Percentiles rank a stretch among this genome's conserved stretches.
Conservation (phyloP, 208 protist genomes). For the Plasmodiophora brassicae region DNA sequence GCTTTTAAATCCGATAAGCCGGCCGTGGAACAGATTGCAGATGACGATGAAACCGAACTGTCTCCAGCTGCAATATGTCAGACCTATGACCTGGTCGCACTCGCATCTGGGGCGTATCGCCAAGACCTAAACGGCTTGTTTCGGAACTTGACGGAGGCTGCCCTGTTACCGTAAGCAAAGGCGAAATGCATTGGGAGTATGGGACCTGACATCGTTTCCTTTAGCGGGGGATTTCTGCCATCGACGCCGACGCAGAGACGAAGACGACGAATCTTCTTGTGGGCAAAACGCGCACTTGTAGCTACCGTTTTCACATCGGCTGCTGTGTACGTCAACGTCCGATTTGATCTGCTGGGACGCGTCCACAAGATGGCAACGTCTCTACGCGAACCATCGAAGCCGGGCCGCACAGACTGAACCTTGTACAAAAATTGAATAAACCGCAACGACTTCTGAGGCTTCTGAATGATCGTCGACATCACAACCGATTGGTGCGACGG, state of each 20-base stretch:
- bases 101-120: background rate
- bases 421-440: too few relatives aligned
- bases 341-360: too few relatives aligned
- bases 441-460: too few relatives aligned
- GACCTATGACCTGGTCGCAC: background rate
- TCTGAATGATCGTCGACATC: too few relatives aligned
- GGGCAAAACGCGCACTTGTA: background rate
- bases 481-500: too few relatives aligned
- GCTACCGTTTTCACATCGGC: background rate
- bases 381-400: too few relatives aligned
- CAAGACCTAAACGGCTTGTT: background rate
- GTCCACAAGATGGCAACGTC: too few relatives aligned
- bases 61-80: background rate
- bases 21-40: background rate
- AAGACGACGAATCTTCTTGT: background rate
- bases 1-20: constrained; percentile 17
- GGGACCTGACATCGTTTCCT: background rate
- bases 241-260: background rate
- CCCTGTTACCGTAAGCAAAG: background rate
- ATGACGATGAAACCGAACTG: background rate
- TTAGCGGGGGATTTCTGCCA: background rate
- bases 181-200: background rate
- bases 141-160: background rate
- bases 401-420: too few relatives aligned
- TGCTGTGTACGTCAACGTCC: background rate